phyloP scores from a whole-genome alignment of 208 protist genomes.

The Leishmania lainsoni region DNA sequence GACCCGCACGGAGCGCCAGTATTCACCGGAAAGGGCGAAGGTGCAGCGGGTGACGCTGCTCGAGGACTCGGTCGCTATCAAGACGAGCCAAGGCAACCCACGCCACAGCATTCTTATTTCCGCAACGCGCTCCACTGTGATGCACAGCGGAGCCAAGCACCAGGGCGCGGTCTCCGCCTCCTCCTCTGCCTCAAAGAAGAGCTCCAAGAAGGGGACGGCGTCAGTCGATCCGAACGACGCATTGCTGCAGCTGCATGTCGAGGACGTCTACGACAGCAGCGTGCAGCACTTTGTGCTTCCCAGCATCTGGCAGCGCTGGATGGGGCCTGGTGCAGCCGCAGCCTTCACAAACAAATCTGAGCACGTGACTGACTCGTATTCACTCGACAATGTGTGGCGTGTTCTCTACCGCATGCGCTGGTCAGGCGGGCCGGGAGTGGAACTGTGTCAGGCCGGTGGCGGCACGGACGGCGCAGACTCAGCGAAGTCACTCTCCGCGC shows the following conservation, averaged over 20 bases:
- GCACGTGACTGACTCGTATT: constrained; percentile 3
- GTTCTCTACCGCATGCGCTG: constrained; percentile 35
- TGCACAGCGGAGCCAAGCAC: constrained; percentile 14
- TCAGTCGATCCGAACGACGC: constrained; percentile 7
- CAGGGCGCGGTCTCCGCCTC: neutral
- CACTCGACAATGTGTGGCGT: constrained; percentile 8
- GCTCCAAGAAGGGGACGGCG: neutral
- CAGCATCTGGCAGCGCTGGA: constrained; percentile 19
- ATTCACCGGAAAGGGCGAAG: constrained; percentile 22
- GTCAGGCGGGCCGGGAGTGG: constrained; percentile 42
- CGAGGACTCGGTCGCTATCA: constrained; percentile 20
- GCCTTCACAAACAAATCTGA: neutral
- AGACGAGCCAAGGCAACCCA: constrained; percentile 15
- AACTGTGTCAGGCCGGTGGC: constrained; percentile 17
- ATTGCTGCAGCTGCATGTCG: constrained; percentile 26
- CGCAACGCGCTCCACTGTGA: constrained; percentile 19
- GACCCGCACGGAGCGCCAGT: constrained; percentile 32
- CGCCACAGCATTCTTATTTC: constrained; percentile 21
- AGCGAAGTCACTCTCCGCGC: neutral
- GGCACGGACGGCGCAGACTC: neutral
- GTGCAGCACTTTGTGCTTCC: constrained; percentile 35
- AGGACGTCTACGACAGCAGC: constrained; percentile 45
- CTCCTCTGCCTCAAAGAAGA: neutral
- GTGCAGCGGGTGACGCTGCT: constrained; percentile 34
- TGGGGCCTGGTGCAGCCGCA: constrained; percentile 4